A percentile compares a stretch with the other conserved stretches of the same genome.
Conservation (phyloP, 345 rosid genomes). For the Bruguiera parviflora region DNA sequence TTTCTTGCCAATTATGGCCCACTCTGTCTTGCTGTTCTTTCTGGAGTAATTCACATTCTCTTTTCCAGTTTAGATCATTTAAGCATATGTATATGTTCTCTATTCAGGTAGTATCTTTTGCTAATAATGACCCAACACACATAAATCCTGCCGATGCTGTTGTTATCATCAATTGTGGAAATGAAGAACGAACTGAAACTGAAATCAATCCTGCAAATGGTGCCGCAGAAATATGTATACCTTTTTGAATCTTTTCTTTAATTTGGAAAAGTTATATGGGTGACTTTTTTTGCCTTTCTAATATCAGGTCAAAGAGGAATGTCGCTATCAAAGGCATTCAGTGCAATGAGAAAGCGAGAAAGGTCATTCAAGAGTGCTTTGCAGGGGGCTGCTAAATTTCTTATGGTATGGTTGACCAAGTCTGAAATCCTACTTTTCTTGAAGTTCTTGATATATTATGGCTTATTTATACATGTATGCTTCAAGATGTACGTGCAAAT, state of each 20-base stretch:
- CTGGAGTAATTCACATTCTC: neutral
- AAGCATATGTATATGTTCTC: conserved; percentile 16
- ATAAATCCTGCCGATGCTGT: conserved; percentile 37
- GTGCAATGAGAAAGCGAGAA: conserved; percentile 62
- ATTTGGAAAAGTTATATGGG: conserved; percentile 13
- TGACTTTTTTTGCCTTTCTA: conserved; percentile 13
- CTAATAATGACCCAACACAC: conserved; percentile 33
- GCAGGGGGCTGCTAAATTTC: conserved; percentile 40
- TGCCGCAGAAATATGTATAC: conserved; percentile 22
- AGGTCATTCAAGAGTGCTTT: conserved; percentile 51
- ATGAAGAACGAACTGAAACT: conserved; percentile 31
- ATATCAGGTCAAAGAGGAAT: conserved; percentile 42
- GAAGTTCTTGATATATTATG: neutral
- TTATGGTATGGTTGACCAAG: conserved; percentile 44
- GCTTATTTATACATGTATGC: neutral
- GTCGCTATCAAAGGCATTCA: conserved; percentile 48
- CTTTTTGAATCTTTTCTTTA: neutral
- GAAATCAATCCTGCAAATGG: conserved; percentile 31
- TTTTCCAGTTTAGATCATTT: neutral
- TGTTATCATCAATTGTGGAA: conserved; percentile 44
- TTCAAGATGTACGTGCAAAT: neutral
- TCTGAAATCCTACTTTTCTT: conserved; percentile 8
- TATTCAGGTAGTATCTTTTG: conserved; percentile 60
- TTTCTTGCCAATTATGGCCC: neutral
- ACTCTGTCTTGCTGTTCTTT: neutral